Conservation (phyloP, 1,139 yeast species). For the Candida gigantensis region DNA sequence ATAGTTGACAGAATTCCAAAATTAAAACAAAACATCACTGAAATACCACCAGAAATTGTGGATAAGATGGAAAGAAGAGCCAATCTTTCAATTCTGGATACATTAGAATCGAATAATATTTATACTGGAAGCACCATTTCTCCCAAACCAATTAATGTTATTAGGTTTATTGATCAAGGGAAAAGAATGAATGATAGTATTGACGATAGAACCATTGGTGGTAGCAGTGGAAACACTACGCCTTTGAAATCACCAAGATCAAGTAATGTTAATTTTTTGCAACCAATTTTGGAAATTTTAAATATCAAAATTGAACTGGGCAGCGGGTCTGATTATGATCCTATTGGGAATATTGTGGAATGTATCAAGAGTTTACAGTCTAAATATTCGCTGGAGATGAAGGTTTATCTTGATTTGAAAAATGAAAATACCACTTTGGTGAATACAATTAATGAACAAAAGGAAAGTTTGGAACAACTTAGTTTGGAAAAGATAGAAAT, state of each 20-base stretch:
- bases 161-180: background rate
- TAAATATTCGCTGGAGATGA: background rate
- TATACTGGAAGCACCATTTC: background rate
- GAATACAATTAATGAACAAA: background rate
- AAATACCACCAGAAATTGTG: background rate
- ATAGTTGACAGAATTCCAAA: background rate
- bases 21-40: background rate
- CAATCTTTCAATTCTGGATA: background rate
- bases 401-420: background rate
- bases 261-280: background rate
- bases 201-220: too few relatives aligned
- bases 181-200: too few relatives aligned
- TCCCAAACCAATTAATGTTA: background rate
- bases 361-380: background rate
- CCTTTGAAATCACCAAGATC: too few relatives aligned
- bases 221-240: too few relatives aligned
- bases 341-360: background rate
- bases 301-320: background rate
- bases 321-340: background rate
- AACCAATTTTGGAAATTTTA: background rate
- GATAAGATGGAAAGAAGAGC: constrained; percentile 7
- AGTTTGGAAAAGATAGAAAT: background rate
- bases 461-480: background rate
- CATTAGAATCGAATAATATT: background rate
- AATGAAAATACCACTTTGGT: background rate